Base-by-base conservation (phyloP, 2,329 filamentous ascomycete genomes). In the Cladophialophora yegresii region DNA sequence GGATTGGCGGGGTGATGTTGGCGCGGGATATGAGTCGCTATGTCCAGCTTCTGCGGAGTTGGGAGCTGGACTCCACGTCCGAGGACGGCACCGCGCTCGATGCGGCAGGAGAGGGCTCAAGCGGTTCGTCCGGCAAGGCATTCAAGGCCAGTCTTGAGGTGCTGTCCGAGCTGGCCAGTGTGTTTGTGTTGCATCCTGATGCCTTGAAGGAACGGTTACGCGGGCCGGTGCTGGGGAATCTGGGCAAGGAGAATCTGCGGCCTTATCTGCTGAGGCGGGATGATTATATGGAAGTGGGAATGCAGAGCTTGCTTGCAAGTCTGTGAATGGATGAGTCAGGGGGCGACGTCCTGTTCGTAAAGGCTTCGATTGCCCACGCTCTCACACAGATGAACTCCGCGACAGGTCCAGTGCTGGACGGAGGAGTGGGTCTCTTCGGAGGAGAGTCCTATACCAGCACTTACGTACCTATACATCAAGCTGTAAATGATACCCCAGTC, bases 1-100 rank as follows among this genome's bases (percentile, higher is more conserved):
- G 93, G 47, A 93, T 93, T 0, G 95, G 95, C 66, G 95, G 92
- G 2, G 85, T 99, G 54, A 95, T 97, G 85, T 91, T 98, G 28
- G 93, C 90, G 40, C 96, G 98, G 79, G 95, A 99, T 75, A 93
- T 98, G 76, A 91, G 92, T 40, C 92, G 92, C 74, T 99, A 99
- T 76, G 90, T 91, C 8, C 89, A 93, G 66, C 86, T 96, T 10
- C 83, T 99, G 69, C 87, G 91, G 67, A 87, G 87, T 36, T 98
- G 92, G 92, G 85, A 89, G 30, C 81, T 93, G 47, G 83, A 85
- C 59, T 88, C 87, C 71, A 30, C 51, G 51, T 54, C 51, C n/a
- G 23, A 28, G 51, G 47, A 23, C 22, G 47, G 20, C 26, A n/a
- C 36, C n/a, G 36, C 36, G 5, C 36, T 43, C n/a, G 36, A 43